Evolutionary conservation across 75 land plant genomes (phyloP), one percentile per base, ranked within the genome.

Genomic region (Sequoia sempervirens): DNA sequence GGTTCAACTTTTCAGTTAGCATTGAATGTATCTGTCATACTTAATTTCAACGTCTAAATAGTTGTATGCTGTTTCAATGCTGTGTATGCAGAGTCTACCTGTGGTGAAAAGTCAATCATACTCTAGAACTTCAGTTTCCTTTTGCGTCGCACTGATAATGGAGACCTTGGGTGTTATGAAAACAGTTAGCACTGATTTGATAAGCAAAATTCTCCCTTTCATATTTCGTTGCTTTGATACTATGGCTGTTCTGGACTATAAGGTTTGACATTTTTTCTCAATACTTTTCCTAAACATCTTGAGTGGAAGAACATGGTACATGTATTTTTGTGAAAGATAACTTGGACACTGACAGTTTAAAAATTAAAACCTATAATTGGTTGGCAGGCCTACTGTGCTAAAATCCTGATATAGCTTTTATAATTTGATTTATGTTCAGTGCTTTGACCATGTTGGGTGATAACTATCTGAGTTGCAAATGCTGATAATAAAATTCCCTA

Each of bases 131-230:
- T 84, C 87, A 18, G 84, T 91, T 78, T 86, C 88, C 66, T 94
- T 97, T 80, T 91, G 92, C 52, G 89, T 92, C 17, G 89, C 94
- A 13, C 84, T 95, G 76, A 78, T 92, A 66, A 86, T 96, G 76
- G 99, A 97, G 89, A 84, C 84, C 53, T 81, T 97, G 82, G 91
- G 92, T 83, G 82, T 88, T 72, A 84, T 90, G 40, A 85, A 83
- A 30, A 76, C 83, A 17, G 82, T 94, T 68, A 90, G 90, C 40
- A 84, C 84, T 79, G 90, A 89, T 64, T 41, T 86, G 37, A 87
- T 95, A 68, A 89, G 87, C 80, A 90, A 88, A 82, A 84, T 97
- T 54, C 84, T 91, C 66, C 92, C 92, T 12, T 93, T 91, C 87
- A 86, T 94, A 30, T 50, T 84, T 76, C 86, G 88, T 70, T 89